Conservation (phyloP, 306 rosid species). For the Astragalus membranaceus region DNA sequence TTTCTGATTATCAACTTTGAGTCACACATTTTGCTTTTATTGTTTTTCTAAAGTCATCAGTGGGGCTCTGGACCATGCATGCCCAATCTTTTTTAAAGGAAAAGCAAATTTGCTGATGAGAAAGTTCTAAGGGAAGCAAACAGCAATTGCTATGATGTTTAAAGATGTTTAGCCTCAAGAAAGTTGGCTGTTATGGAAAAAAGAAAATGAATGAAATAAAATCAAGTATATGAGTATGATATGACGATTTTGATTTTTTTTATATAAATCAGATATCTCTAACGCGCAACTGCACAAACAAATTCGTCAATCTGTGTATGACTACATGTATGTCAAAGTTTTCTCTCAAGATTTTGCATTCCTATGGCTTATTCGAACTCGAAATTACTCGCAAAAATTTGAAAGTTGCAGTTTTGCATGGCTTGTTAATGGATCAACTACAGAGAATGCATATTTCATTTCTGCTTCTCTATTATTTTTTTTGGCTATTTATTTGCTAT, state of each 20-base stretch:
- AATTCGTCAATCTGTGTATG: too few species aligned
- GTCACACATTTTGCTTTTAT: slow-evolving; percentile 37
- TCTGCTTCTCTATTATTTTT: not conserved
- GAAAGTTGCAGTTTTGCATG: not conserved
- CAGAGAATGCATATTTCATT: not conserved
- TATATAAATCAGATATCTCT: too few species aligned
- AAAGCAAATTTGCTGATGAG: slow-evolving; percentile 17
- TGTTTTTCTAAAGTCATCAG: slow-evolving; percentile 22
- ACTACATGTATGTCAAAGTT: too few species aligned
- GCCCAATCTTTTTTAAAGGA: slow-evolving; percentile 5
- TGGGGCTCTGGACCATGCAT: slow-evolving; percentile 21
- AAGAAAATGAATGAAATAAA: not conserved
- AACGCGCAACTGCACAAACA: too few species aligned
- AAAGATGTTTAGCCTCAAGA: not conserved
- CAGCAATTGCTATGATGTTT: not conserved
- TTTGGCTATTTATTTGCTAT: not conserved
- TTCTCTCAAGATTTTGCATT: too few species aligned
- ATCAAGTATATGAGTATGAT: not conserved
- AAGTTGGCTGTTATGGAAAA: not conserved
- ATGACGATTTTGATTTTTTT: not conserved
- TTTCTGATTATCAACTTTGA: slow-evolving; percentile 20
- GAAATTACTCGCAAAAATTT: too few species aligned
- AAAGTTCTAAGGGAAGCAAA: not conserved
- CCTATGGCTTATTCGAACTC: too few species aligned
- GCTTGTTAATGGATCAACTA: not conserved